Evolutionary conservation across 768 basidiomycete genomes (phyloP).

Genomic region (Basidioascus undulatus): DNA sequence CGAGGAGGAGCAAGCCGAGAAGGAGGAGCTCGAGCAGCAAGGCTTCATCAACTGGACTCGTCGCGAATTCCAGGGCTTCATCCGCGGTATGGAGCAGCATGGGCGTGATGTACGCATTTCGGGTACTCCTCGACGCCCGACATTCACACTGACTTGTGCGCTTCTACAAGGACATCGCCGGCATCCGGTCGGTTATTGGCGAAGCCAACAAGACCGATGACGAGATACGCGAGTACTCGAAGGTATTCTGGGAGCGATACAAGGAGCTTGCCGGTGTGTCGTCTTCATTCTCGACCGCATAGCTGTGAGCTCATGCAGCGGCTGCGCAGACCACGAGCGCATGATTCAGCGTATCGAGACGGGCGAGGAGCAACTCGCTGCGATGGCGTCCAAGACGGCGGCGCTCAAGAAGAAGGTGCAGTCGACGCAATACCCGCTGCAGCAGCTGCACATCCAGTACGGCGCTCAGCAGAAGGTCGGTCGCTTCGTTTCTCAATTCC

Average conservation of each 20-base stretch:
- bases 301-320: not conserved
- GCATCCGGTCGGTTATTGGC: slow-evolving; percentile 55
- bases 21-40: slow-evolving; percentile 46
- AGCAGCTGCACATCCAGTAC: slow-evolving; percentile 86
- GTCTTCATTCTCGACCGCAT: not conserved
- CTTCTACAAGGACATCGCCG: slow-evolving; percentile 15
- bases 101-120: slow-evolving; percentile 42
- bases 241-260: slow-evolving; percentile 73
- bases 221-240: slow-evolving; percentile 53
- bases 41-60: slow-evolving; percentile 84
- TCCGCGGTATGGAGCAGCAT: slow-evolving; percentile 48
- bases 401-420: slow-evolving; percentile 61
- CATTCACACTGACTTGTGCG: no score
- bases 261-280: slow-evolving; percentile 48
- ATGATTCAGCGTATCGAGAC: slow-evolving; percentile 63
- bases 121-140: no score
- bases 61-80: slow-evolving; percentile 78
- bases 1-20: slow-evolving; percentile 60
- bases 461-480: no score
- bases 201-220: slow-evolving; percentile 49
- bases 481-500: no score
- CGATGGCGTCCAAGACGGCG: no score
- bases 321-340: slow-evolving; percentile 39
- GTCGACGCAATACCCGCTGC: slow-evolving; percentile 73
- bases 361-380: slow-evolving; percentile 68